These are phyloP conservation scores for Arthrobotrys pseudoclavata DNA, from an alignment of 2,329 filamentous ascomycete genomes.

Conservation along the genomic window DNA sequence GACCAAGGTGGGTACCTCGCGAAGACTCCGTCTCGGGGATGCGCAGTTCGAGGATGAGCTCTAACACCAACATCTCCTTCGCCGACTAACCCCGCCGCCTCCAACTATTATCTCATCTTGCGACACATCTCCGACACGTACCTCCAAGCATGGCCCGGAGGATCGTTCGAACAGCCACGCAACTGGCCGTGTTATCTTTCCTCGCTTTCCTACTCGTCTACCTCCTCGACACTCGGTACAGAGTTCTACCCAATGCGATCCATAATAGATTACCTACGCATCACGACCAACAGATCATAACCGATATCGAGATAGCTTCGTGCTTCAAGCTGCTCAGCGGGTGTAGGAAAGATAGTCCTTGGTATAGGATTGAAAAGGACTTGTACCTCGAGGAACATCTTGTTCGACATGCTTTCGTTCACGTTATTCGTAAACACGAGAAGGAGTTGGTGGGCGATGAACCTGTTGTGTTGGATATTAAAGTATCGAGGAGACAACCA, in stretches of 20 bases:
- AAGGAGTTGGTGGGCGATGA: slow-evolving; percentile 83
- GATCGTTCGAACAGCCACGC: slow-evolving; percentile 73
- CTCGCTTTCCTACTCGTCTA: slow-evolving; percentile 80
- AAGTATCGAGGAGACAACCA: slow-evolving; percentile 80
- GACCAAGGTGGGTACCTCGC: neutral
- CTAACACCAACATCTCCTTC: slow-evolving; percentile 32
- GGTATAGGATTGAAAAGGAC: slow-evolving; percentile 82
- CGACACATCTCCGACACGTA: slow-evolving; percentile 22
- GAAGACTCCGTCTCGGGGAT: slow-evolving; percentile 22
- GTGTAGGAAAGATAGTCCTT: slow-evolving; percentile 79
- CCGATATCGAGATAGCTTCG: slow-evolving; percentile 82
- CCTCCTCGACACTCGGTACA: slow-evolving; percentile 88
- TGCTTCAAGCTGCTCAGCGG: slow-evolving; percentile 78
- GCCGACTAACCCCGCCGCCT: slow-evolving; percentile 20
- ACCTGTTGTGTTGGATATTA: slow-evolving; percentile 80
- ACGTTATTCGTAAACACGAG: slow-evolving; percentile 86
- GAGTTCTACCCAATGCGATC: slow-evolving; percentile 85
- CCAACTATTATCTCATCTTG: slow-evolving; percentile 8
- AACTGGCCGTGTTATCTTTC: slow-evolving; percentile 77
- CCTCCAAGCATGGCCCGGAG: slow-evolving; percentile 62
- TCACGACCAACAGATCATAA: slow-evolving; percentile 85
- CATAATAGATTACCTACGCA: slow-evolving; percentile 89
- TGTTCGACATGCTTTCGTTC: slow-evolving; percentile 82
- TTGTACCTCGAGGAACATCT: slow-evolving; percentile 82
- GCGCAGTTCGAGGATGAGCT: slow-evolving; percentile 53